Evolutionary conservation across 2,329 filamentous ascomycete species (phyloP), one percentile per base, ranked within the genome.

Genomic region (Ceratocystis smalleyi): DNA sequence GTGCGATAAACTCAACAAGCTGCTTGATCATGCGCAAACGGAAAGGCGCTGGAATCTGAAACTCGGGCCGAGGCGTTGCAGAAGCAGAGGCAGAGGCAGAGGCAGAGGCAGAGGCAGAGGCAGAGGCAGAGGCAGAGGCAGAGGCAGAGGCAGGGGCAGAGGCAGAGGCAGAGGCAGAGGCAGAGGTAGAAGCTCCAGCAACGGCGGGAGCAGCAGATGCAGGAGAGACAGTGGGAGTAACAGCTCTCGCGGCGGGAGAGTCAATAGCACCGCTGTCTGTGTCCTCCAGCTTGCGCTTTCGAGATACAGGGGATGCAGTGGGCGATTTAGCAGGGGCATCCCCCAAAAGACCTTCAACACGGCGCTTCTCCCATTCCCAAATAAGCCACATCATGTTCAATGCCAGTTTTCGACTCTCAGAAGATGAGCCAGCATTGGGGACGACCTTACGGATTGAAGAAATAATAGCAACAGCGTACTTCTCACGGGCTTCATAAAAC

Each of bases 401-500:
- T 0, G 89, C 92, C 8, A 97, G 81, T 72, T 90, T 95, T 75
- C 95, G 95, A 71, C 85, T 92, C 71, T 99, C 94, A 59, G 89
- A 89, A 0, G 91, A 96, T 1, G 91, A 85, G 68, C 87, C 95
- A 3, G 88, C 86, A 2, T 89, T 85, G 24, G 83, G 81, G 0
- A 91, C 91, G 64, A 99, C 89, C 74, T 97, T 97, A 62, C 88
- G 82, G 43, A 99, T 78, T 3, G 90, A 92, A 1, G 86, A 86
- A 64, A 99, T 91, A 72, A 99, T 95, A 68, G 94, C 82, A 65
- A 88, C 83, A 3, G 91, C 85, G 68, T 97, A 95, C 71, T 92
- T 91, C 68, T 99, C 94, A 64, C 94, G 82, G 1, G 90, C 91
- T 68, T 97, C 92, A 69, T 95, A 99, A 76, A 99, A 99, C 3